Percentiles rank a stretch among this genome's conserved stretches.
Evolutionary conservation across 2,329 filamentous ascomycete species (phyloP).

Genomic region (Fusarium lyarnte): DNA sequence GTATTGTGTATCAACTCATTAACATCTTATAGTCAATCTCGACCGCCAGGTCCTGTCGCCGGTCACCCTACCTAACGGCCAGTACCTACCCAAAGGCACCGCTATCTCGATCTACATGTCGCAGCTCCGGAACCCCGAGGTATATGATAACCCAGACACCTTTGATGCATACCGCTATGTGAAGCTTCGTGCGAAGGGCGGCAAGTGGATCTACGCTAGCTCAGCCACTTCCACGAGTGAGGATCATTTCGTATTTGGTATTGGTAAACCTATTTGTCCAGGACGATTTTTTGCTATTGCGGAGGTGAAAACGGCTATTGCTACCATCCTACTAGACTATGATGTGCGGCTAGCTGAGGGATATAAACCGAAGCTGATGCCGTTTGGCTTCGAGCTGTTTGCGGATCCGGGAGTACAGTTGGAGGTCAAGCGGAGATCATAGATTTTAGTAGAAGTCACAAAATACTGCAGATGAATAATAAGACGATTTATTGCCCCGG

Average conservation of each 20-base stretch:
- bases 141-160: background rate
- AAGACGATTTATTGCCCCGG: rapidly evolving
- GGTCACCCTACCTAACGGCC: background rate
- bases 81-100: background rate
- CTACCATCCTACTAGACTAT: background rate
- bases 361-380: background rate
- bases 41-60: background rate
- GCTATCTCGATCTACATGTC: background rate
- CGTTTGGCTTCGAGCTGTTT: background rate
- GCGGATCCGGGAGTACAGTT: background rate
- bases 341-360: background rate
- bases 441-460: background rate
- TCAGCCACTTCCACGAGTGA: background rate
- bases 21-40: background rate
- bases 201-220: background rate
- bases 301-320: background rate
- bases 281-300: background rate
- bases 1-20: rapidly evolving
- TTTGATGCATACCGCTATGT: background rate
- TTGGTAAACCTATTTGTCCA: background rate
- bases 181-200: background rate
- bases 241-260: background rate
- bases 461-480: background rate
- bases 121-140: background rate
- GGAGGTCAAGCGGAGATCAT: background rate